Conservation (phyloP, 768 basidiomycete genomes). For the Panaeolus cyanescens region DNA sequence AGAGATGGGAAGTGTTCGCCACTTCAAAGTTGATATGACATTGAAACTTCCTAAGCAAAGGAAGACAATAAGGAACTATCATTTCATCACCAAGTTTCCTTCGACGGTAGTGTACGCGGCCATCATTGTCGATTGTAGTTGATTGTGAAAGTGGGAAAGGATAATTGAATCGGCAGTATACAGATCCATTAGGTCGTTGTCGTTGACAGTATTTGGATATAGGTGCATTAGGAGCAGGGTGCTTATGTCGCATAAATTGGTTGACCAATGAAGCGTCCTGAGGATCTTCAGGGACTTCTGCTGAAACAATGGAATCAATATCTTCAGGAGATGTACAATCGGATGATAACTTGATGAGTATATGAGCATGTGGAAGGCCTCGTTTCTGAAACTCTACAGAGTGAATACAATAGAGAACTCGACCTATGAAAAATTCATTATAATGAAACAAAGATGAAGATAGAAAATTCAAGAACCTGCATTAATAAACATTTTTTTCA, state of each 20-base stretch:
- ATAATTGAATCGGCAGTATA: slow-evolving; percentile 22
- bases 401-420: slow-evolving; percentile 29
- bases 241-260: slow-evolving; percentile 35
- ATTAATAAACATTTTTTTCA: slow-evolving; percentile 28
- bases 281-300: slow-evolving; percentile 29
- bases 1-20: slow-evolving; percentile 26
- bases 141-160: slow-evolving; percentile 10
- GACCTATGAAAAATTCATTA: too few relatives aligned
- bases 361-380: slow-evolving; percentile 41
- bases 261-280: slow-evolving; percentile 23
- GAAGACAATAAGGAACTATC: slow-evolving; percentile 27
- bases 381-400: slow-evolving; percentile 42
- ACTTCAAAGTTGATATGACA: slow-evolving; percentile 39
- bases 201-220: slow-evolving; percentile 27
- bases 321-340: slow-evolving; percentile 21
- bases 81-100: slow-evolving; percentile 18
- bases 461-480: too few relatives aligned
- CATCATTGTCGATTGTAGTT: slow-evolving; percentile 28
- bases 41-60: slow-evolving; percentile 21
- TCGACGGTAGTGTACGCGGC: slow-evolving; percentile 27
- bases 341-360: slow-evolving; percentile 29
- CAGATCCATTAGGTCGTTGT: slow-evolving; percentile 10
- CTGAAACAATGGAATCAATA: slow-evolving; percentile 32
- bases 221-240: slow-evolving; percentile 15
- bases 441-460: too few relatives aligned